Evolutionary conservation across 805 yeast species (phyloP).

Genomic region (Metschnikowia gruessii): DNA sequence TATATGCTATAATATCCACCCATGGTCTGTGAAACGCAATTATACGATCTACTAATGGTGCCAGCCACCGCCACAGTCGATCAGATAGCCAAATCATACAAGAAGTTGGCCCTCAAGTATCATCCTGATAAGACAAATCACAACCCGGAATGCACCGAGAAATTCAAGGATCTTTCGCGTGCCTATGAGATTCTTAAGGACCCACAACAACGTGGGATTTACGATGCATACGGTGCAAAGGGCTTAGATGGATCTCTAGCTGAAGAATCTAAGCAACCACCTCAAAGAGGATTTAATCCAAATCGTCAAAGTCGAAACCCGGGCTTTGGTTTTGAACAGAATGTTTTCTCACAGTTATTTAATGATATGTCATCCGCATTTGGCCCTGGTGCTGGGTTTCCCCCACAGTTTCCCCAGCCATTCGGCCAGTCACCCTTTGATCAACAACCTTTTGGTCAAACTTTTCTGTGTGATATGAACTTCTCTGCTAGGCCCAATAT

Average conservation of each 20-base stretch:
- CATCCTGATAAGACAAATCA: constrained; percentile 67
- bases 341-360: constrained; percentile 37
- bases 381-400: neutral
- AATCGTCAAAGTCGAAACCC: constrained; percentile 3
- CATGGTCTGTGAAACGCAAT: constrained; percentile 25
- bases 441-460: constrained; percentile 4
- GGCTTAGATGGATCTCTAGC: constrained; percentile 35
- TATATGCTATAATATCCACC: neutral
- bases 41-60: constrained; percentile 38
- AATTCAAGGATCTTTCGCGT: constrained; percentile 58
- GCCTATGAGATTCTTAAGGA: constrained; percentile 66
- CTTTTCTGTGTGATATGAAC: constrained; percentile 6
- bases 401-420: neutral
- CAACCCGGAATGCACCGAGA: constrained; percentile 47
- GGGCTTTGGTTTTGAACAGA: constrained; percentile 15
- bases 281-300: constrained; percentile 1
- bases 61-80: constrained; percentile 32
- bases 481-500: neutral
- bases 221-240: constrained; percentile 52
- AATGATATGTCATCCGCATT: constrained; percentile 33
- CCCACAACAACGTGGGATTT: constrained; percentile 41
- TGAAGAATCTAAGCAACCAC: constrained; percentile 3
- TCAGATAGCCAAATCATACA: constrained; percentile 42
- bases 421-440: neutral
- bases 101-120: constrained; percentile 44